These are phyloP conservation scores for Pleurotus cornucopiae DNA, from an alignment of 768 basidiomycete species.

Conservation along the genomic window DNA sequence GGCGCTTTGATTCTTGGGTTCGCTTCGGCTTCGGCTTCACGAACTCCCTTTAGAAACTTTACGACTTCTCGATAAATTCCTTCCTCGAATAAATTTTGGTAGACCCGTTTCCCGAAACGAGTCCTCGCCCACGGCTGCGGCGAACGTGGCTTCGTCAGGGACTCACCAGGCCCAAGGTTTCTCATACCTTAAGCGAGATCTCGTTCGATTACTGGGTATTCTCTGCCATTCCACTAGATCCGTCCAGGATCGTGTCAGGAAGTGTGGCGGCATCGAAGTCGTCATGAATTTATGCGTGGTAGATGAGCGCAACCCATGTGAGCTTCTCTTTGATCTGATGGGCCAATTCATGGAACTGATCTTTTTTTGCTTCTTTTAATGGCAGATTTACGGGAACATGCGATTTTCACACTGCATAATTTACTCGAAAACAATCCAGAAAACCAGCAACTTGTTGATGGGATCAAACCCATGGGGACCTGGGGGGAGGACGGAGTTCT, in stretches of 20 bases:
- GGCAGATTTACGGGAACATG: constrained; percentile 87
- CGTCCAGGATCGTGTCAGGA: constrained; percentile 73
- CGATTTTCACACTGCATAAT: constrained; percentile 79
- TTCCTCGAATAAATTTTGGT: constrained; percentile 82
- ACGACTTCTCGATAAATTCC: constrained; percentile 69
- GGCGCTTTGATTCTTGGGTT: background rate
- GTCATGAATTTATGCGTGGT: constrained; percentile 87
- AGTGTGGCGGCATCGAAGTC: constrained; percentile 70
- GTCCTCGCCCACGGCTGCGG: constrained; percentile 16
- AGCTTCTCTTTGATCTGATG: constrained; percentile 9
- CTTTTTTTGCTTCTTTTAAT: background rate
- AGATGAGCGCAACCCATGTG: constrained; percentile 91
- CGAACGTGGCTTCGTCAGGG: constrained; percentile 15
- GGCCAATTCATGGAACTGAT: constrained; percentile 8
- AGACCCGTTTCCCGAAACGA: constrained; percentile 40
- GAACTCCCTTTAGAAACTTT: constrained; percentile 53
- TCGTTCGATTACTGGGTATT: constrained; percentile 84
- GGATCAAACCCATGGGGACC: constrained; percentile 58
- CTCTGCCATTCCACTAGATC: constrained; percentile 59
- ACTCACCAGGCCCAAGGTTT: constrained; percentile 56
- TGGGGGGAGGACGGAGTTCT: constrained; percentile 58
- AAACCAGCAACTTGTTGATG: constrained; percentile 77
- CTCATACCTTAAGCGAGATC: constrained; percentile 80
- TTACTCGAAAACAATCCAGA: constrained; percentile 71
- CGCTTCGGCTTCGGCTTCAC: constrained; percentile 12